phyloP scores from a whole-genome alignment of 768 basidiomycete genomes.

The Agrocybe praecox region DNA sequence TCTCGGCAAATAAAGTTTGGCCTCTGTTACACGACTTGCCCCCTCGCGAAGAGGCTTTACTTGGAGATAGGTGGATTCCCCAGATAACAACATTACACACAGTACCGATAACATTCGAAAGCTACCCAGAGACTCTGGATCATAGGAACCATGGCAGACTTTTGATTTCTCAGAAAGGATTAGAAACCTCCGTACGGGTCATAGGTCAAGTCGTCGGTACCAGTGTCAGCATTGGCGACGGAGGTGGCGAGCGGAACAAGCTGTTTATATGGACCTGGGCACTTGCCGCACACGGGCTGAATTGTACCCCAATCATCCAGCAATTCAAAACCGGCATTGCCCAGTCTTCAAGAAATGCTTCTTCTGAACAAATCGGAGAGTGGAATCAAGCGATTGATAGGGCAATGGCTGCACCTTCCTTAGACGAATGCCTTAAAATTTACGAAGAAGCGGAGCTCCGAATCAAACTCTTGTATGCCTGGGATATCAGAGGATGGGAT shows the following conservation, averaged over 20 bases:
- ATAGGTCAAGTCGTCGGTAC: slow-evolving; percentile 1
- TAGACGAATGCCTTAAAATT: too few relatives aligned
- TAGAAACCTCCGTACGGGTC: slow-evolving; percentile 1
- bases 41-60: too few relatives aligned
- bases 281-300: neutral
- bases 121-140: neutral
- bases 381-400: too few relatives aligned
- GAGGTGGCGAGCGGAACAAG: slow-evolving; percentile 2
- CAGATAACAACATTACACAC: slow-evolving; percentile 1
- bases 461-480: too few relatives aligned
- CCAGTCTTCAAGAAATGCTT: too few relatives aligned
- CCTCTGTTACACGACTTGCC: too few relatives aligned
- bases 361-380: too few relatives aligned
- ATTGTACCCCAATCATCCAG: neutral
- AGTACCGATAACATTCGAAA: neutral
- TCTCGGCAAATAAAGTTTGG: too few relatives aligned
- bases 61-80: neutral
- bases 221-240: slow-evolving; percentile 2
- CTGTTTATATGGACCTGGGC: slow-evolving; percentile 1
- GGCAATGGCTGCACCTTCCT: too few relatives aligned
- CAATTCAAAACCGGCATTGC: neutral
- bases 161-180: neutral
- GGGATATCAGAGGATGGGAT: too few relatives aligned
- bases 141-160: neutral
- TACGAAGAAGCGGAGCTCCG: too few relatives aligned